Base-by-base conservation (phyloP, 495 filamentous ascomycete species). In the Xylaria sp. region DNA sequence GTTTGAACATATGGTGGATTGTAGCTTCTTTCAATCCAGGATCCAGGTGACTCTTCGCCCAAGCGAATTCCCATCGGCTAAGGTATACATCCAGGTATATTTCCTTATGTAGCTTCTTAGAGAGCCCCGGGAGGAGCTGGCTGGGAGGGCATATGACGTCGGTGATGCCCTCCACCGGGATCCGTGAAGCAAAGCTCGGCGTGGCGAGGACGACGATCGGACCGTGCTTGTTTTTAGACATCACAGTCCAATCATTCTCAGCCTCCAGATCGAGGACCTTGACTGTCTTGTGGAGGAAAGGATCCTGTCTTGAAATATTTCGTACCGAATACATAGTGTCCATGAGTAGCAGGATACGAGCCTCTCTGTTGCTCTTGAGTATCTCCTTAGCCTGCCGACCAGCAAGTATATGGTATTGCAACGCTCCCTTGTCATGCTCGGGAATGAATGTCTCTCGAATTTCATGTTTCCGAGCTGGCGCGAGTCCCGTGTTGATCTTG, bases 261-360 rank as follows among this genome's bases (percentile, higher is more conserved):
- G 53, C 19, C 14, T 57, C 53, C 12, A 57, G 14, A 19, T 57
- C 53, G 1, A 57, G 4, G 3, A 33, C 53, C 24, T 3, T 50
- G 7, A 24, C 48, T 8, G 12, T 11, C 1, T 24, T 11, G 21
- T 0, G 7, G 14, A 33, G 53, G 12, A 0, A 0, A 0, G 0
- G 3, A 33, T 15, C n/a, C 53, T 57, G 53, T 33, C 53, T 33
- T 12, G 26, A 24, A 33, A 57, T 57, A 7, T 57, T 33, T 33
- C 53, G 26, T 2, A 2, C 15, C 15, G 53, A 33, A 19, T 57
- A 19, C 4, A 33, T 5, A 1, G 53, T 31, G 53, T 57, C 53
- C 26, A 57, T 57, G 26, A 57, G 4, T 3, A 57, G 26, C 53
- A 57, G 26, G 53, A 57, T 33, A 8, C 53, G 53, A 19, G 53